Evolutionary conservation across 345 rosid species (phyloP).

Genomic region (Hibiscus tridactylites): DNA sequence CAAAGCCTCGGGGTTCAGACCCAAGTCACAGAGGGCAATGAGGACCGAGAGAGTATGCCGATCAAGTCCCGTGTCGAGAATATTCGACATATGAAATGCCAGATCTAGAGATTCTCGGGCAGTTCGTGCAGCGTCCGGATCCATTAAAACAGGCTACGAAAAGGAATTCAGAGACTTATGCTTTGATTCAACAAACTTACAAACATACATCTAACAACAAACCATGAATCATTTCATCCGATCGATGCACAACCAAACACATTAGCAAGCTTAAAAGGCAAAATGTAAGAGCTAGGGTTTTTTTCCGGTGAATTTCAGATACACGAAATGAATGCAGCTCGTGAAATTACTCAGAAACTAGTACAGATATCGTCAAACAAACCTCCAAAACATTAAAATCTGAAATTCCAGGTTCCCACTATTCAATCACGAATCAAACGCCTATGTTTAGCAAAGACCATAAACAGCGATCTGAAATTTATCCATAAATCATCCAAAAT

Average conservation of each 20-base stretch:
- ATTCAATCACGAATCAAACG: background rate
- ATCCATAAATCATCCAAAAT: background rate
- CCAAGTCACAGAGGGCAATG: conserved; percentile 43
- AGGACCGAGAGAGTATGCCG: conserved; percentile 44
- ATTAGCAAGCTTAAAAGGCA: too few relatives aligned
- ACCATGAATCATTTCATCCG: background rate
- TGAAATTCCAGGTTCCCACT: background rate
- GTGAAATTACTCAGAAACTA: background rate
- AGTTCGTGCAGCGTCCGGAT: conserved; percentile 35
- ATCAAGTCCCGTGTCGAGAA: conserved; percentile 44
- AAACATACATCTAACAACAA: background rate
- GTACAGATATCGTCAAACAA: background rate
- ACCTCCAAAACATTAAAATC: background rate
- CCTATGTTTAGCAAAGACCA: background rate
- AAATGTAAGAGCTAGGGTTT: background rate
- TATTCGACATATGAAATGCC: conserved; percentile 46
- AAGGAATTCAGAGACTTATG: background rate
- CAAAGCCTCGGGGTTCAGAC: conserved; percentile 42
- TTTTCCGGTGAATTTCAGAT: background rate
- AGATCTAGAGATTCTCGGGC: conserved; percentile 43
- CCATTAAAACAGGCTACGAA: conserved; percentile 19
- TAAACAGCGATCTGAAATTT: background rate
- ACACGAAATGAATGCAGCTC: background rate
- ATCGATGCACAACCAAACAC: too few relatives aligned
- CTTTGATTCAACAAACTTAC: background rate